Percentiles rank a stretch among this genome's conserved stretches.
phyloP scores from a whole-genome alignment of 2,329 filamentous ascomycete genomes.

The Penicillium sp. region DNA sequence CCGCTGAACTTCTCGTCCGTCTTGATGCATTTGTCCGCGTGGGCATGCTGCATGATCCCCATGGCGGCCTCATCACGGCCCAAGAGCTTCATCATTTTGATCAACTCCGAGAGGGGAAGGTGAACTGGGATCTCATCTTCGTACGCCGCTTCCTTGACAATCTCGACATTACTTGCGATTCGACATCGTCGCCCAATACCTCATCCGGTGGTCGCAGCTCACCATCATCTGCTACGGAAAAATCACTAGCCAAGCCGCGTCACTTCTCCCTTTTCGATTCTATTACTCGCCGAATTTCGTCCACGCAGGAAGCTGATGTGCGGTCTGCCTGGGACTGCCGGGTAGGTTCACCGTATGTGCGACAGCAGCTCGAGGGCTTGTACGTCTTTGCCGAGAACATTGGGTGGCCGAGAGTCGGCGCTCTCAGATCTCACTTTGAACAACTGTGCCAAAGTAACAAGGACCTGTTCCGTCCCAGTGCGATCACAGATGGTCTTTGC shows the following conservation, averaged over 20 bases:
- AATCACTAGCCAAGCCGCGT: conserved; percentile 15
- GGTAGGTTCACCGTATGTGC: conserved; percentile 38
- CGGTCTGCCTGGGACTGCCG: conserved; percentile 38
- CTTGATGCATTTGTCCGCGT: conserved; percentile 51
- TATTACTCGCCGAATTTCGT: conserved; percentile 23
- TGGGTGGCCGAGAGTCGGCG: conserved; percentile 51
- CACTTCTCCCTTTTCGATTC: conserved; percentile 29
- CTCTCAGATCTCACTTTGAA: conserved; percentile 39
- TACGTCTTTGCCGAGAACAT: conserved; percentile 53
- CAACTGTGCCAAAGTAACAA: conserved; percentile 34
- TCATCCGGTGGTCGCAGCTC: conserved; percentile 1
- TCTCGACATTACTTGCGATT: conserved; percentile 41
- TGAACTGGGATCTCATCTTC: conserved; percentile 59
- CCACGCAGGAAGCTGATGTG: conserved; percentile 12
- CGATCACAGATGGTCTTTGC: conserved; percentile 15
- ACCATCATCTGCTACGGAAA: conserved; percentile 1
- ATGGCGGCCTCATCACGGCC: conserved; percentile 43
- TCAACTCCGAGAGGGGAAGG: conserved; percentile 51
- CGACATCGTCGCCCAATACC: conserved; percentile 10
- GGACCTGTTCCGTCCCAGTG: conserved; percentile 11
- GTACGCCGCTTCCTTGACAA: conserved; percentile 56
- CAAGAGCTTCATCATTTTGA: conserved; percentile 50
- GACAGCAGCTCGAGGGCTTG: conserved; percentile 52
- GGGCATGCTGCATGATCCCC: conserved; percentile 42
- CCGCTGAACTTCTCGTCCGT: conserved; percentile 57